Evolutionary conservation across 2,329 filamentous ascomycete species (phyloP), one percentile per base, ranked within the genome.

Genomic region (Cylindrodendrum hubeiense): DNA sequence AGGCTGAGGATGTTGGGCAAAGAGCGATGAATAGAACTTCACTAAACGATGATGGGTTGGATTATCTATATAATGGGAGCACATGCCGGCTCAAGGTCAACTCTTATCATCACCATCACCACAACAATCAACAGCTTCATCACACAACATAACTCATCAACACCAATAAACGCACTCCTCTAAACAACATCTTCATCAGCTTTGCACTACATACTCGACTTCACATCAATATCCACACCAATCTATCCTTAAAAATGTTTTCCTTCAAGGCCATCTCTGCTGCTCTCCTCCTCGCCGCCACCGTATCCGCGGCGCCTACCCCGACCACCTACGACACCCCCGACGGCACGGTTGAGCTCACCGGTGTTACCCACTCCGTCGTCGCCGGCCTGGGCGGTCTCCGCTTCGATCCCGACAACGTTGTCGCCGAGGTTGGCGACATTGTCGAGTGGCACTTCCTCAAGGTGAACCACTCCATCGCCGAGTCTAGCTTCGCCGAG

Each of bases 401-500:
- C 30, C 74, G 72, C 52, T 89, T 88, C 75, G 79, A 82, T 51
- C 87, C 87, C 1, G 78, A 83, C 65, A 83, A 81, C 67, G 77
- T 87, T 46, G 80, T 80, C 3, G 87, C 86, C 19, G 75, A 78
- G 10, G 62, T 82, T 8, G 86, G 86, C 64, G 84, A 87, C 64
- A 67, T 84, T 4, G 74, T 89, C 62, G 85, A 88, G 77, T 89
- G 84, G 79, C 83, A 85, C 72, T 89, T 85, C 80, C 82, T 82
- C 66, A 82, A 86, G 9, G 73, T 69, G 63, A 86, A 84, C 77
- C 86, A 88, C 81, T 82, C 81, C n/a, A 78, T 88, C 44, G 80
- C 71, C 2, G 77, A 83, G 73, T 81, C 81, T 39, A 78, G 73
- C 72, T 84, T 84, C 65, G 79, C 66, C 55, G 68, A 78, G 47